Base-by-base conservation (phyloP, 768 basidiomycete genomes). In the Leccinum arenicola region DNA sequence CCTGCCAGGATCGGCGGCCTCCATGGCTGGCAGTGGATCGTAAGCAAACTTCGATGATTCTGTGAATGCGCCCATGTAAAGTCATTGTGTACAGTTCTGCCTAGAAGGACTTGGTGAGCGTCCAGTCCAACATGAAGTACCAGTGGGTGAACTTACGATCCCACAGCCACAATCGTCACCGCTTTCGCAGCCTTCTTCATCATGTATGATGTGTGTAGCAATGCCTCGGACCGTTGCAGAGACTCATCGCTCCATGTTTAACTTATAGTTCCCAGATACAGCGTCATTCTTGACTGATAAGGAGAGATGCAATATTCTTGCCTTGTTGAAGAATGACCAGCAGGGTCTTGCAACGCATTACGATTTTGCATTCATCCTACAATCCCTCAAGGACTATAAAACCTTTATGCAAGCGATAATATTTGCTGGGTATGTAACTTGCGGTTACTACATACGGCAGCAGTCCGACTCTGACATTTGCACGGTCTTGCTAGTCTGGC, bases 211-310 rank as follows among this genome's bases (percentile, higher is more conserved):
- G 82, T 81, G 27, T 21, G 54, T 14, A 2, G 7, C 8, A 33
- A 19, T 6, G 11, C 33, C 40, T 19, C 12, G 6, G 64, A 25
- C 61, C 5, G 31, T 11, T 62, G 19, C 65, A 50, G 45, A 29
- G 51, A 15, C 55, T 57, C 8, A 65, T 40, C 6, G 6, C 27
- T 17, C 25, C 1, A 17, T 50, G 14, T 9, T 25, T 25, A 15
- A 23, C 48, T 7, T 49, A 3, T 59, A 82, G 81, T 85, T 81
- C 68, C 83, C 84, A 25, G 79, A 81, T 61, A 86, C 84, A 1
- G 84, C 84, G 11, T 75, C 70, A 23, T 87, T 85, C 72, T 69
- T 86, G 57, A 79, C 76, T 11, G 73, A 76, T 9, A 56, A 63
- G 2, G 84, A 86, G 63, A 77, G 76, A 50, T 63, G 54, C 47